phyloP scores from a whole-genome alignment of 306 rosid genomes.

The Vicia sativa region DNA sequence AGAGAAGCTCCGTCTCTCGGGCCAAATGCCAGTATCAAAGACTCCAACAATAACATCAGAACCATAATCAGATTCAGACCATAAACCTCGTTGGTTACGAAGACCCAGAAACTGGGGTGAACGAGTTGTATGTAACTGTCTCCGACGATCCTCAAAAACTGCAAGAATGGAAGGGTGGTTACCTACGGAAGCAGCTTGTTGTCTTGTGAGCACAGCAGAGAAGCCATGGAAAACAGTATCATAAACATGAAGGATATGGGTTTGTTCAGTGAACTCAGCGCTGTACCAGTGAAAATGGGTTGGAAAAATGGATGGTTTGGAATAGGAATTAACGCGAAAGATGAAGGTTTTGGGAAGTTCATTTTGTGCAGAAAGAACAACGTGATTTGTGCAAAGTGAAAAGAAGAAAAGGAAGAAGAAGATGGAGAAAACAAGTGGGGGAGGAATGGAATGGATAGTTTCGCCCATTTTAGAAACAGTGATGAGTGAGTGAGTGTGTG shows the following conservation, averaged over 20 bases:
- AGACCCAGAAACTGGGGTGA: conserved; percentile 95
- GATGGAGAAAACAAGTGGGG: conserved; percentile 35
- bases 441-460: neutral
- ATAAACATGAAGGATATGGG: conserved; percentile 64
- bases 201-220: conserved; percentile 64
- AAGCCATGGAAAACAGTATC: conserved; percentile 86
- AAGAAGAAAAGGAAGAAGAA: conserved; percentile 33
- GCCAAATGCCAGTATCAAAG: conserved; percentile 89
- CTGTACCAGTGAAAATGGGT: conserved; percentile 86
- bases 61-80: conserved; percentile 93
- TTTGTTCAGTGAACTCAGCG: conserved; percentile 64
- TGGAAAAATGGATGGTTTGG: conserved; percentile 78
- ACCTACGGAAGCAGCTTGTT: conserved; percentile 47
- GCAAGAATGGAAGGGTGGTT: conserved; percentile 71
- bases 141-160: conserved; percentile 71
- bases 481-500: conserved; percentile 26
- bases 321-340: conserved; percentile 54
- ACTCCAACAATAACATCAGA: conserved; percentile 83
- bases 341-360: conserved; percentile 61
- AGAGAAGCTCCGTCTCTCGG: conserved; percentile 78
- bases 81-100: conserved; percentile 81
- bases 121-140: conserved; percentile 88
- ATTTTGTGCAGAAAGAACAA: conserved; percentile 22
- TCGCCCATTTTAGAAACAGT: conserved; percentile 25
- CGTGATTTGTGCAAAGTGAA: conserved; percentile 9